These are phyloP conservation scores for Argentina anserina DNA, from an alignment of 306 rosid genomes.

Conservation along the genomic window DNA sequence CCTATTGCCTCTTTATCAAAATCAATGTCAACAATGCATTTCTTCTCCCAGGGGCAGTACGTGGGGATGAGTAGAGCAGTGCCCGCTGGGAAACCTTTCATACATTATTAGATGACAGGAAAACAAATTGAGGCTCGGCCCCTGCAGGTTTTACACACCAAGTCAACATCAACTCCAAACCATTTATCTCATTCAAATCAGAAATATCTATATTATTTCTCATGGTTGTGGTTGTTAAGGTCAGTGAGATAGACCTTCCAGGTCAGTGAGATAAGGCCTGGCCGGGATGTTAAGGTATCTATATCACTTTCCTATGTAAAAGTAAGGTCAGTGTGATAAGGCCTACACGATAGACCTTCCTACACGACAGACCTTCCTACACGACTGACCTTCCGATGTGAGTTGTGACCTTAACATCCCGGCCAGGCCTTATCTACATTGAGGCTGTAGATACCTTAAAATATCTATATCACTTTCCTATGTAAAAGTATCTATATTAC, in stretches of 20 bases:
- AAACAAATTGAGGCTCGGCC: neutral
- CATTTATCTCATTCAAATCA: no score
- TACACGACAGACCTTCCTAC: no score
- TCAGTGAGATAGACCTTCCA: constrained; percentile 38
- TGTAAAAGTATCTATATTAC: no score
- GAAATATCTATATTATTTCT: no score
- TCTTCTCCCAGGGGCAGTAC: neutral
- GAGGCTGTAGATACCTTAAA: no score
- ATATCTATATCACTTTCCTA: neutral
- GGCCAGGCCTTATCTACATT: constrained; percentile 38
- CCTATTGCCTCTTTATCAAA: constrained; percentile 44
- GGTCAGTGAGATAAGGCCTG: constrained; percentile 31
- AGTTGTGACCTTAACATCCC: constrained; percentile 35
- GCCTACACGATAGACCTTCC: no score
- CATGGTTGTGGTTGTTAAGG: no score
- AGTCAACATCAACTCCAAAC: no score
- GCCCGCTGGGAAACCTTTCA: neutral
- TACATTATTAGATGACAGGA: neutral
- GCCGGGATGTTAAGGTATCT: constrained; percentile 40
- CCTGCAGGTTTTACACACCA: neutral
- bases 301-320: no score
- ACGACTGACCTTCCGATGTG: constrained; percentile 29
- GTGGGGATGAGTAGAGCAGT: neutral
- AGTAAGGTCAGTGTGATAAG: no score
- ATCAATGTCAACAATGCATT: constrained; percentile 25